These are phyloP conservation scores for Phytophthora ramorum DNA, from an alignment of 352 stramenopile genomes.

Conservation along the genomic window DNA sequence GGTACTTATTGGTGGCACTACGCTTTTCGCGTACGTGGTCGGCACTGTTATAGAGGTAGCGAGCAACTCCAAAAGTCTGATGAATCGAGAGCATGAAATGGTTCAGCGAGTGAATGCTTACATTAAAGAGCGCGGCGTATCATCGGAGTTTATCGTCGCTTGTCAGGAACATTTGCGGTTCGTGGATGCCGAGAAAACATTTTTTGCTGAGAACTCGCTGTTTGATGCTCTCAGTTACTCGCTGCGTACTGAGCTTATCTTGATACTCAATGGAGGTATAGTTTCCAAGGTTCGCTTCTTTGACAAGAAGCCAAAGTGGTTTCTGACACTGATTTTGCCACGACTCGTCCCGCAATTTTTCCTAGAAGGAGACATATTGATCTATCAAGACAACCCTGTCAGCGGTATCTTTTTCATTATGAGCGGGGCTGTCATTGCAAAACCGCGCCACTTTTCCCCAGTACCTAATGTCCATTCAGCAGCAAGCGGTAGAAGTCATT, in stretches of 20 bases:
- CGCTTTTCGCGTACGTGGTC: slow-evolving; percentile 83
- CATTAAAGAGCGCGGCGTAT: slow-evolving; percentile 80
- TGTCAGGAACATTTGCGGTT: slow-evolving; percentile 81
- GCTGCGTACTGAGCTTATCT: slow-evolving; percentile 67
- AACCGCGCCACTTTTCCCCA: slow-evolving; percentile 25
- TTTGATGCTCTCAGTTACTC: slow-evolving; percentile 77
- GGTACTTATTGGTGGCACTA: slow-evolving; percentile 85
- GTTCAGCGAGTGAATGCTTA: slow-evolving; percentile 77
- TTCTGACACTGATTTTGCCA: slow-evolving; percentile 72
- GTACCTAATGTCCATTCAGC: slow-evolving; percentile 18
- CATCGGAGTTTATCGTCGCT: slow-evolving; percentile 69
- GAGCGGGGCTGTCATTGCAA: slow-evolving; percentile 65
- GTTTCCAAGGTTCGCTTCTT: slow-evolving; percentile 80
- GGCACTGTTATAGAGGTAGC: slow-evolving; percentile 84
- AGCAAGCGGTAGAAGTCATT: slow-evolving; percentile 13
- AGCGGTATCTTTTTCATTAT: slow-evolving; percentile 85
- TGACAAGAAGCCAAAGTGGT: slow-evolving; percentile 88
- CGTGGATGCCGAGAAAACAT: slow-evolving; percentile 72
- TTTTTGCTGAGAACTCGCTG: slow-evolving; percentile 66
- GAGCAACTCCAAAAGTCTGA: slow-evolving; percentile 80
- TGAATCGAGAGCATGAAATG: slow-evolving; percentile 79
- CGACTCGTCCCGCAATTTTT: slow-evolving; percentile 77
- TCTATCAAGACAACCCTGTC: slow-evolving; percentile 73
- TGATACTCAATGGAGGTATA: slow-evolving; percentile 65
- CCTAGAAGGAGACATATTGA: slow-evolving; percentile 68